A percentile compares a stretch with the other conserved stretches of the same genome.
phyloP scores from a whole-genome alignment of 805 yeast genomes.

The Cyberlindnera misumaiensis region DNA sequence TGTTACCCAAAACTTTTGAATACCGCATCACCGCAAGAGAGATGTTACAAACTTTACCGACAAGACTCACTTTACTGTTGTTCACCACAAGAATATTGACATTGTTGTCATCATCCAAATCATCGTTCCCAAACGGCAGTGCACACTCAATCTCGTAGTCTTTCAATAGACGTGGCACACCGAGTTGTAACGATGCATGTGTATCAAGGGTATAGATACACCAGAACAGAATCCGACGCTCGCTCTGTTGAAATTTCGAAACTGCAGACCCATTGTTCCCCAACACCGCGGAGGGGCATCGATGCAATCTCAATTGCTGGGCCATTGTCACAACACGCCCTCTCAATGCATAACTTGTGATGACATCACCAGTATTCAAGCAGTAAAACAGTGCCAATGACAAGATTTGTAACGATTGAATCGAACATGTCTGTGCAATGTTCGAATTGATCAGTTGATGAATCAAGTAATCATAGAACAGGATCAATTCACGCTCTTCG shows the following conservation, averaged over 20 bases:
- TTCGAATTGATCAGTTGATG: slow-evolving; percentile 60
- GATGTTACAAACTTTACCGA: slow-evolving; percentile 61
- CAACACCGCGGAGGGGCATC: slow-evolving; percentile 80
- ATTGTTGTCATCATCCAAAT: slow-evolving; percentile 34
- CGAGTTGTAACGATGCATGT: slow-evolving; percentile 67
- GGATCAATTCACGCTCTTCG: slow-evolving; percentile 23
- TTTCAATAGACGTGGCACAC: slow-evolving; percentile 74
- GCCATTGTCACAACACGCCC: slow-evolving; percentile 77
- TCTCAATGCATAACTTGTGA: slow-evolving; percentile 67
- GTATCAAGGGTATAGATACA: slow-evolving; percentile 71
- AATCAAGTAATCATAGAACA: slow-evolving; percentile 53
- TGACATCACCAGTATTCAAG: slow-evolving; percentile 64
- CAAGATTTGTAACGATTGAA: slow-evolving; percentile 63
- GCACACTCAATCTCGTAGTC: slow-evolving; percentile 86
- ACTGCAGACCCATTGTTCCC: slow-evolving; percentile 60
- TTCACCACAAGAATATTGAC: slow-evolving; percentile 54
- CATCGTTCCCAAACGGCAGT: slow-evolving; percentile 53
- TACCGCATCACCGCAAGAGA: slow-evolving; percentile 63
- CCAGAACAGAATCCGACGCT: slow-evolving; percentile 81
- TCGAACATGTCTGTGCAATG: slow-evolving; percentile 51
- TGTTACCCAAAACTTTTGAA: slow-evolving; percentile 65
- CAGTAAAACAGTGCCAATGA: slow-evolving; percentile 66
- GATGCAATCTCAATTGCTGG: slow-evolving; percentile 75
- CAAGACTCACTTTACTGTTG: slow-evolving; percentile 51
- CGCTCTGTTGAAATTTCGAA: slow-evolving; percentile 68